A percentile compares a stretch with the other conserved stretches of the same genome.
phyloP scores from a whole-genome alignment of 2,329 filamentous ascomycete species.

The Drechslerella coelobrocha region DNA sequence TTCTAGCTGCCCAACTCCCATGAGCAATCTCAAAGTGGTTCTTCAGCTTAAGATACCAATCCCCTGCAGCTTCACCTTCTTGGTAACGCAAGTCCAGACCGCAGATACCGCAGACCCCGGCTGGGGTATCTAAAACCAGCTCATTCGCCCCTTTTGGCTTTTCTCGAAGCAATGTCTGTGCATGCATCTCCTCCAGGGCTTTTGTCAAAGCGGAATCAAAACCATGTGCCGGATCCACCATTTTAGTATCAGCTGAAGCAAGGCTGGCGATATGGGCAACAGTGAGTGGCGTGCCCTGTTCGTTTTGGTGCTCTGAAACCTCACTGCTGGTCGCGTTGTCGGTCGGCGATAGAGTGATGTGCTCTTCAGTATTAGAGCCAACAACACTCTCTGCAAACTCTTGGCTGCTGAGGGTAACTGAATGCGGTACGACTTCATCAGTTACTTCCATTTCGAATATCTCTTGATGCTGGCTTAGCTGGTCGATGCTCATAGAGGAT shows the following conservation, averaged over 20 bases:
- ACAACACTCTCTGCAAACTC: too few relatives aligned
- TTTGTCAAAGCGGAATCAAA: too few relatives aligned
- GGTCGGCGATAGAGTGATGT: too few relatives aligned
- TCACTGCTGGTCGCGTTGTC: too few relatives aligned
- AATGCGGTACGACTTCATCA: background rate
- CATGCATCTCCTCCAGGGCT: constrained; percentile 3
- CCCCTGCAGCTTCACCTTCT: constrained; percentile 17
- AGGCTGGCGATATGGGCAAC: too few relatives aligned
- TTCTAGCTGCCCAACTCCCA: constrained; percentile 42
- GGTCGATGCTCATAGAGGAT: background rate
- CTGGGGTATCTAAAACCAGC: background rate
- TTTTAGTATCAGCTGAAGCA: too few relatives aligned
- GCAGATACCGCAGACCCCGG: constrained; percentile 36
- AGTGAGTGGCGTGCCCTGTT: too few relatives aligned
- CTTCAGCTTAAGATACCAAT: constrained; percentile 42
- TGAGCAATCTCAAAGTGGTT: constrained; percentile 43
- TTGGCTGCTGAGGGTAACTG: background rate
- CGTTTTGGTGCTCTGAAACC: too few relatives aligned
- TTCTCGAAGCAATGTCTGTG: background rate
- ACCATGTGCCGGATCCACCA: too few relatives aligned
- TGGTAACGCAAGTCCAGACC: constrained; percentile 17
- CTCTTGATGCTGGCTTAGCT: too few relatives aligned
- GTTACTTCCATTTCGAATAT: background rate
- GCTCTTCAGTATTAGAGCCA: too few relatives aligned
- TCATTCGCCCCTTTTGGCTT: background rate